A percentile compares a stretch with the other conserved stretches of the same genome.
phyloP scores from a whole-genome alignment of 2,329 filamentous ascomycete species.

The Lachnum nothofagi region DNA sequence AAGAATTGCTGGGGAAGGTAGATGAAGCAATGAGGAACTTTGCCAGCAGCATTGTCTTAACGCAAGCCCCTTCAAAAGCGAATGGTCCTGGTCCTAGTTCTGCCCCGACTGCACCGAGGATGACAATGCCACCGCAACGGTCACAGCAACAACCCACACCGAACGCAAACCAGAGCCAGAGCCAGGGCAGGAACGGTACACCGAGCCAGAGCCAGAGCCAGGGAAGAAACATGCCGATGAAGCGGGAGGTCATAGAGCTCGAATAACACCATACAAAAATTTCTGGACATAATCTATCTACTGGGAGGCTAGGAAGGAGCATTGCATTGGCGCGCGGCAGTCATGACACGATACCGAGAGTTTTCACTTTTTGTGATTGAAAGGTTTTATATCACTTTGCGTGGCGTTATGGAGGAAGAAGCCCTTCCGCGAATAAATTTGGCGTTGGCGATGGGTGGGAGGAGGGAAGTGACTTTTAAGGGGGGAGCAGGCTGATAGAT shows the following conservation, averaged over 20 bases:
- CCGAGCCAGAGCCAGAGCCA: conserved; percentile 21
- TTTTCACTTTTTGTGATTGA: background rate
- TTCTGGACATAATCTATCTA: background rate
- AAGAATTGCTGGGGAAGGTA: conserved; percentile 29
- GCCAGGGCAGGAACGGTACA: too few species aligned
- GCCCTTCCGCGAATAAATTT: conserved; percentile 5
- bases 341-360: too few species aligned
- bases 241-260: conserved; percentile 24
- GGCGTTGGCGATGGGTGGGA: conserved; percentile 3
- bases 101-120: conserved; percentile 6
- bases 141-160: conserved; percentile 19
- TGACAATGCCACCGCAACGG: conserved; percentile 9
- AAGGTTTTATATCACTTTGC: conserved; percentile 2
- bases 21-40: conserved; percentile 26
- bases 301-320: conserved; percentile 2
- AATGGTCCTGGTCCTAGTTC: background rate
- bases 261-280: conserved; percentile 15
- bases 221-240: conserved; percentile 9
- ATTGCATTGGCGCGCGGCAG: conserved; percentile 4
- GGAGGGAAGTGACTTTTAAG: background rate
- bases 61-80: background rate
- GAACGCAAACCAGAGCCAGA: conserved; percentile 16
- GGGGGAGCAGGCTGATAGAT: background rate
- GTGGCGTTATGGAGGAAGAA: conserved; percentile 4
- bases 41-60: conserved; percentile 1